A percentile compares a stretch with the other conserved stretches of the same genome.
phyloP scores from a whole-genome alignment of 2,329 filamentous ascomycete species.

The Helminthosporium solani region DNA sequence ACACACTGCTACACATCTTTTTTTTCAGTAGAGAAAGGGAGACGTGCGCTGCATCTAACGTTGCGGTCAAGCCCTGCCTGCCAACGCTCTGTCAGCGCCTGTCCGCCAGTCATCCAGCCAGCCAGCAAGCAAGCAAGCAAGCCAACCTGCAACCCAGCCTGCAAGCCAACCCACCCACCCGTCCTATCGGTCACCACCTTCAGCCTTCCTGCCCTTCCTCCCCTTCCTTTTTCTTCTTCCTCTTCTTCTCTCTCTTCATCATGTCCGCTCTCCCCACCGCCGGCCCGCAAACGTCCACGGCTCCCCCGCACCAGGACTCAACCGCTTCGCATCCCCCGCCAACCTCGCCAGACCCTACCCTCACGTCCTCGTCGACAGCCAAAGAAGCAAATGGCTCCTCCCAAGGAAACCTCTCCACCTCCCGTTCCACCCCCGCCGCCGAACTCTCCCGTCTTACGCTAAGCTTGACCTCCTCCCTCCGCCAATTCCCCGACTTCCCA shows the following conservation, averaged over 20 bases:
- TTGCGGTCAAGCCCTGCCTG: conserved; percentile 6
- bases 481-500: conserved; percentile 89
- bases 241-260: conserved; percentile 26
- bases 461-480: conserved; percentile 70
- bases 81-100: conserved; percentile 2
- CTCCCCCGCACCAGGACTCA: conserved; percentile 15
- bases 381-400: conserved; percentile 25
- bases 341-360: conserved; percentile 38
- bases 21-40: not conserved
- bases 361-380: conserved; percentile 14
- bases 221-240: conserved; percentile 14
- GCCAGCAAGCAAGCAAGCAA: too few relatives aligned
- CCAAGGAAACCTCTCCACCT: conserved; percentile 52
- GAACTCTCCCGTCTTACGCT: conserved; percentile 61
- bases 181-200: not conserved
- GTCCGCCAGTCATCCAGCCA: conserved; percentile 12
- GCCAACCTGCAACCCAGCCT: not conserved
- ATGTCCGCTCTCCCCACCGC: conserved; percentile 29
- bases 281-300: conserved; percentile 18
- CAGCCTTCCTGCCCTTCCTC: conserved; percentile 9
- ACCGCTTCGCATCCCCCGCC: conserved; percentile 37
- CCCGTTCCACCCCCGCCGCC: conserved; percentile 51
- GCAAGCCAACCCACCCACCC: not conserved
- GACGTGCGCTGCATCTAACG: conserved; percentile 8
- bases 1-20: not conserved